Conservation (phyloP, 192 early-diverging fungal genomes). For the Podila epicladia region DNA sequence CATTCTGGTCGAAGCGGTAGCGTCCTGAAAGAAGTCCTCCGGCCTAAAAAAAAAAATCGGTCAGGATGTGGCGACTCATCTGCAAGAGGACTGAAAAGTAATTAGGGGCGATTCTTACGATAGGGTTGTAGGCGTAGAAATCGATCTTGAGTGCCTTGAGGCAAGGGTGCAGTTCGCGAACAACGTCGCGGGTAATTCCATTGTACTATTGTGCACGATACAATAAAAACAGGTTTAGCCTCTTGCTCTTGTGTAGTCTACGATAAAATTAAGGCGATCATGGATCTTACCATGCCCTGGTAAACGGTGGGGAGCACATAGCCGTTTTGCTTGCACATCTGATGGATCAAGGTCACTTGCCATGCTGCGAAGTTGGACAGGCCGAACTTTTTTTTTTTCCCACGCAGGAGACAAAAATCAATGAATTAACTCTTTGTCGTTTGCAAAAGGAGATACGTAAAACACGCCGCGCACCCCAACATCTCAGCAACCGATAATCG, state of each 20-base stretch:
- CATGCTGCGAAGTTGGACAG: conserved; percentile 52
- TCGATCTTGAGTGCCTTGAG: conserved; percentile 61
- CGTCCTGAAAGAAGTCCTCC: conserved; percentile 36
- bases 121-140: conserved; percentile 75
- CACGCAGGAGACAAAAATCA: conserved; percentile 3
- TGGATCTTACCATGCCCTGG: conserved; percentile 51
- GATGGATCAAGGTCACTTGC: conserved; percentile 49
- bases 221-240: no score
- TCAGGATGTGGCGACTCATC: not conserved
- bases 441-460: no score
- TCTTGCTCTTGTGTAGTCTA: not conserved
- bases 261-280: not conserved
- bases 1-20: conserved; percentile 18
- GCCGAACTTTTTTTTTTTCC: conserved; percentile 35
- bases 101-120: conserved; percentile 18
- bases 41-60: conserved; percentile 6
- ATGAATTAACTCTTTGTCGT: not conserved
- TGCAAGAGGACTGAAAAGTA: not conserved
- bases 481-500: not conserved
- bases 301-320: conserved; percentile 54
- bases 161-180: conserved; percentile 65
- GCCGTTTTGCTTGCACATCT: conserved; percentile 52
- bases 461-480: not conserved
- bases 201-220: conserved; percentile 35
- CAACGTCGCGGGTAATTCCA: conserved; percentile 51